Base-by-base conservation (phyloP, 805 yeast genomes). In the Saccharomycopsis javanensis region DNA sequence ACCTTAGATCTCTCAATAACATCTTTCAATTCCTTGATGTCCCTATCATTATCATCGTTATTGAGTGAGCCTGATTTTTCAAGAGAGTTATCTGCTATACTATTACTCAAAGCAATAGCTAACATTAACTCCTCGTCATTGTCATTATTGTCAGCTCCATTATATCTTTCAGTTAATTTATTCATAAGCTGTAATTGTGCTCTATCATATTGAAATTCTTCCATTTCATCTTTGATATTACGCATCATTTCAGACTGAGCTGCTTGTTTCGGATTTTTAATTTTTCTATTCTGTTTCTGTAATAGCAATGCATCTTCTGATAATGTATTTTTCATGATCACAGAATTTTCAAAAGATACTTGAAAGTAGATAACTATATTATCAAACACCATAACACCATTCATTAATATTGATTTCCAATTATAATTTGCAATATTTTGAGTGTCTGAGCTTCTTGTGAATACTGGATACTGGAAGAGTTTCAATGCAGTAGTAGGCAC, bases 311-410 rank as follows among this genome's bases (percentile, higher is more conserved):
- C 50, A 27, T 50, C 59, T 50, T 53, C 55, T 11, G 51, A 30
- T 20, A 46, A n/a, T 23, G 57, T 53, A 48, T 50, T 51, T 18
- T 45, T 34, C 16, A 50, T 37, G 16, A 54, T 30, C 42, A 60
- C 50, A 4, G 58, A 50, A 31, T 58, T 55, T 28, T 56, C 61
- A 50, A 51, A 54, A 5, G 61, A 60, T 15, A 60, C 37, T 28
- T 60, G 61, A 16, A 60, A 60, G 28, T 58, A 60, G 20, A 54
- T 51, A 11, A 60, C 58, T 28, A 60, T 56, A 25, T 58, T 54
- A 23, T 59, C 53, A 11, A 48, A 18, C 8, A 58, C 60, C 20
- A 58, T 46, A 3, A 58, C 27, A 3, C 63, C 63, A 23, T 33
- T 20, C 33, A 60, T 18, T 10, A 60, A 34, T 11, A 57, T 42